Percentiles rank a stretch among this genome's conserved stretches.
Conservation (phyloP, 352 stramenopile species). For the Phytopythium litorale region DNA sequence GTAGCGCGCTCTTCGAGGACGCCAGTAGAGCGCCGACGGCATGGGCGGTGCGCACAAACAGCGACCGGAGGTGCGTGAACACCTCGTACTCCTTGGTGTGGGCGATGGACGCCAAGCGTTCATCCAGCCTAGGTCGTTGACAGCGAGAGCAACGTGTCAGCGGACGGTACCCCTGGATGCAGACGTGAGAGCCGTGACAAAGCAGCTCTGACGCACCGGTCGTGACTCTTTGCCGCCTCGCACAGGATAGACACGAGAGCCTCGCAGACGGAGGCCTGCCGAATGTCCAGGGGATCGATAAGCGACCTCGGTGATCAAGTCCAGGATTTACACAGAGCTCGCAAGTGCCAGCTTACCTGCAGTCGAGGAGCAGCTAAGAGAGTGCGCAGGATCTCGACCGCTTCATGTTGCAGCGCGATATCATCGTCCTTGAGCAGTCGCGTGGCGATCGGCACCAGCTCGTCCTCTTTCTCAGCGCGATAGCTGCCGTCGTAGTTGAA, state of each 20-base stretch:
- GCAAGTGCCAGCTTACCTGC: constrained; percentile 21
- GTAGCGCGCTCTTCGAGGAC: constrained; percentile 32
- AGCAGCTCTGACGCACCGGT: constrained; percentile 23
- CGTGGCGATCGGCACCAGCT: constrained; percentile 34
- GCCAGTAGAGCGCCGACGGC: constrained; percentile 50
- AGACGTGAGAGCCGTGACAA: background rate
- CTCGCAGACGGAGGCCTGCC: constrained; percentile 34
- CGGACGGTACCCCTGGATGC: no score
- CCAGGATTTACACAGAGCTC: background rate
- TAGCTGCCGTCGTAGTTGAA: constrained; percentile 48
- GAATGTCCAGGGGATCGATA: background rate
- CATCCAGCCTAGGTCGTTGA: constrained; percentile 20
- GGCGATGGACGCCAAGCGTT: constrained; percentile 25
- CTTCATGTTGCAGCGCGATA: constrained; percentile 52
- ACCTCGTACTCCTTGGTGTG: constrained; percentile 51
- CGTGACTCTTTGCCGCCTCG: constrained; percentile 27
- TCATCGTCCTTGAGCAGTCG: constrained; percentile 29
- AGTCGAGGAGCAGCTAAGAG: constrained; percentile 31
- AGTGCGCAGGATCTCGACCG: constrained; percentile 49
- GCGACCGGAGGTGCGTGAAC: constrained; percentile 44
- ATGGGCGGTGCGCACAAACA: constrained; percentile 43
- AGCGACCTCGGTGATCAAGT: background rate
- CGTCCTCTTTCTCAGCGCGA: constrained; percentile 21
- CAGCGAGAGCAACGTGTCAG: background rate
- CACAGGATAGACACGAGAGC: constrained; percentile 31